Evolutionary conservation across 768 basidiomycete species (phyloP).

Genomic region (Coprinellus micaceus): DNA sequence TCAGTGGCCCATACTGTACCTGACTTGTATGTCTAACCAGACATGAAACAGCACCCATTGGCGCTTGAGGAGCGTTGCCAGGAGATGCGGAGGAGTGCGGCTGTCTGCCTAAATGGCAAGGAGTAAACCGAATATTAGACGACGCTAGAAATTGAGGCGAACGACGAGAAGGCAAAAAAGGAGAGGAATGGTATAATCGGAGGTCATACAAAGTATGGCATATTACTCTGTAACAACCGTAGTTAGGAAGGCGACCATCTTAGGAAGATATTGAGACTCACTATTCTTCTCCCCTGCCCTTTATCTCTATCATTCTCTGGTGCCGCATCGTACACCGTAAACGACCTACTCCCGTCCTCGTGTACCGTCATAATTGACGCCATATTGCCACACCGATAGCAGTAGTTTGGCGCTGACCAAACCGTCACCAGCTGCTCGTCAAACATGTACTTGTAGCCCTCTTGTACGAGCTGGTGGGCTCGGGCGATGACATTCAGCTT

Average conservation of each 20-base stretch:
- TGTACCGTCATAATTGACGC: slow-evolving; percentile 86
- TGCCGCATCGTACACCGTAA: slow-evolving; percentile 85
- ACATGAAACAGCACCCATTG: too few species aligned
- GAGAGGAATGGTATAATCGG: neutral
- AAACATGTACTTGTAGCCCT: slow-evolving; percentile 97
- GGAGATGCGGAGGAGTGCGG: too few species aligned
- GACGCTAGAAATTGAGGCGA: too few species aligned
- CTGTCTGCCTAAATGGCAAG: too few species aligned
- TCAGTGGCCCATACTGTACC: too few species aligned
- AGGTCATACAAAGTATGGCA: slow-evolving; percentile 33
- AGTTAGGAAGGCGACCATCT: neutral
- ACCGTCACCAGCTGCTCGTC: slow-evolving; percentile 89
- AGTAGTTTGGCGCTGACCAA: slow-evolving; percentile 91
- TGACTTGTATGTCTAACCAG: too few species aligned
- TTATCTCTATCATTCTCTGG: slow-evolving; percentile 85
- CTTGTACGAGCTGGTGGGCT: slow-evolving; percentile 95
- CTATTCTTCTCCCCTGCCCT: slow-evolving; percentile 71
- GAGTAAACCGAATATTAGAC: too few species aligned
- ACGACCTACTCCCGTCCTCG: slow-evolving; percentile 61
- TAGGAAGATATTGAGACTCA: slow-evolving; percentile 33
- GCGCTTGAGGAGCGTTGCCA: too few species aligned
- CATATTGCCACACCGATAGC: slow-evolving; percentile 72
- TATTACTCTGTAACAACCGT: slow-evolving; percentile 39
- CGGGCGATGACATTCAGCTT: slow-evolving; percentile 83
- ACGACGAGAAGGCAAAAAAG: too few species aligned